Evolutionary conservation across 2,329 filamentous ascomycete species (phyloP).

Genomic region (Aspergillus floridensis): DNA sequence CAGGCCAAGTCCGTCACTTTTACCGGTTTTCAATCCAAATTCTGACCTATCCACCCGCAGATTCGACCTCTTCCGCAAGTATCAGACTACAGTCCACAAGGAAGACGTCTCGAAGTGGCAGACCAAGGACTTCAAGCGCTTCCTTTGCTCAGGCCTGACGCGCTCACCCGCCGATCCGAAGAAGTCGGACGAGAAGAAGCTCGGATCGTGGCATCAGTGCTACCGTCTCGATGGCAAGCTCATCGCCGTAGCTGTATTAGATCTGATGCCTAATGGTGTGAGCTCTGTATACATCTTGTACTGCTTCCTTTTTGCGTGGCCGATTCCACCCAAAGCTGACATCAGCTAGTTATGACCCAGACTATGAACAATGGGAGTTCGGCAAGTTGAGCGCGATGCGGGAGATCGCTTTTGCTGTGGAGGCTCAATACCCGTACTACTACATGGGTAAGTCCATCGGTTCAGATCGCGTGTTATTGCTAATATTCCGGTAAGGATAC

Average conservation of each 20-base stretch:
- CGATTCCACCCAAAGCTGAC: slow-evolving; percentile 6
- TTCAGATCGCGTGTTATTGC: neutral
- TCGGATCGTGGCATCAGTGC: slow-evolving; percentile 52
- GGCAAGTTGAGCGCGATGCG: slow-evolving; percentile 62
- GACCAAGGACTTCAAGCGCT: slow-evolving; percentile 45
- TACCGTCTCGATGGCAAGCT: slow-evolving; percentile 50
- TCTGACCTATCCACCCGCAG: slow-evolving; percentile 20
- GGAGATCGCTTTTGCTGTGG: slow-evolving; percentile 56
- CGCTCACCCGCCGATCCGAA: slow-evolving; percentile 33
- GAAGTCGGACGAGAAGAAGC: slow-evolving; percentile 40
- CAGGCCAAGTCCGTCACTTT: slow-evolving; percentile 42
- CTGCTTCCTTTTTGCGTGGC: slow-evolving; percentile 12
- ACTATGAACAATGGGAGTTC: slow-evolving; percentile 60
- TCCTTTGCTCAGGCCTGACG: slow-evolving; percentile 48
- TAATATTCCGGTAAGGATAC: slow-evolving; percentile 44
- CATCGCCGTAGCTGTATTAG: slow-evolving; percentile 49
- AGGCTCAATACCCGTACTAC: slow-evolving; percentile 58
- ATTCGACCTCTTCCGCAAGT: slow-evolving; percentile 47
- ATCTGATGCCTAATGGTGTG: slow-evolving; percentile 47
- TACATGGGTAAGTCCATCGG: slow-evolving; percentile 57
- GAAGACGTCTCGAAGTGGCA: slow-evolving; percentile 46
- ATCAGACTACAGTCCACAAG: slow-evolving; percentile 47
- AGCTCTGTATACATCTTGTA: slow-evolving; percentile 53
- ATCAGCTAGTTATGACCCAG: slow-evolving; percentile 54
- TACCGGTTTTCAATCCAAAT: neutral